Base-by-base conservation (phyloP, 805 yeast genomes). In the Komagataella kurtzmanii region DNA sequence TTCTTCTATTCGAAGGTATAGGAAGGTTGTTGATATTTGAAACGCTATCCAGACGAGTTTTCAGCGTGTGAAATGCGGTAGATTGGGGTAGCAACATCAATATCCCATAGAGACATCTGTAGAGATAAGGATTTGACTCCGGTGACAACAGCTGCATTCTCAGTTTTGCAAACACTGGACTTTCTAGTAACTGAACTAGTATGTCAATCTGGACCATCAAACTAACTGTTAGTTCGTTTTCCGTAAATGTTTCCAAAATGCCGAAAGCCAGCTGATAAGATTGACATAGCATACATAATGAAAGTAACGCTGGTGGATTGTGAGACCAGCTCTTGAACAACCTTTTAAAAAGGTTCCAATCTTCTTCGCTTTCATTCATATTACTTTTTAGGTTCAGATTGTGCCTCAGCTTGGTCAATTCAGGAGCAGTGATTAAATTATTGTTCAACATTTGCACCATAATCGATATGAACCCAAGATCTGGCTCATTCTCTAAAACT, bases 1-100 rank as follows among this genome's bases (percentile, higher is more conserved):
- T 30, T 18, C 21, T 45, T 45, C 21, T 45, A n/a, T 45, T 45
- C 14, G 21, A 45, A 18, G 46, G 21, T 17, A 24, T 23, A 4
- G 58, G 56, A 47, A 62, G 57, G 23, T 55, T 61, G 24, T 56
- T 60, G 7, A 70, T 63, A n/a, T 74, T 70, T 5, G 77, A 70
- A 23, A 85, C 76, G 44, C 86, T 72, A 49, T 77, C 77, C 50
- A 93, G 71, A 54, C 99, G 73, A 59, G 83, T 86, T 56, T 84
- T 84, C 56, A 93, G 72, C 0, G 86, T 80, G n/a, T 77, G 80
- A 63, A 88, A 93, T 0, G 98, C 96, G 10, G 87, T 77, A 0
- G 97, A 88, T 63, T 93, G 99, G 0, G 99, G 99, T 49, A 93
- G 67, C 4, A 93, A 74, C 99, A 93, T 93, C 54, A 93, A 70